phyloP scores from a whole-genome alignment of 2,329 filamentous ascomycete species.

The Talaromyces sp. region DNA sequence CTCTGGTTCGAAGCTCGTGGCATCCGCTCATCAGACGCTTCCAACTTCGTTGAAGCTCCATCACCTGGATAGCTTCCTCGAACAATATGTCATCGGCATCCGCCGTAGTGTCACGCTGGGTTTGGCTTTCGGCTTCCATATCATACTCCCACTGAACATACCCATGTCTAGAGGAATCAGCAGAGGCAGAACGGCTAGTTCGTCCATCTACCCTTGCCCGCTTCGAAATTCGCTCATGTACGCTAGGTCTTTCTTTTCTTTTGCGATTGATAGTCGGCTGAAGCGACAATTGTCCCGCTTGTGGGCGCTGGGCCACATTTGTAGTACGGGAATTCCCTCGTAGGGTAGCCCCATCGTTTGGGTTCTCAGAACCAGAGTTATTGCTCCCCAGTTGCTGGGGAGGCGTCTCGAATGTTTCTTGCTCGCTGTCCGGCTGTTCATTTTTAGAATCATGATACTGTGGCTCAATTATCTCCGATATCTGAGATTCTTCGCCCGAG shows the following conservation, averaged over 20 bases:
- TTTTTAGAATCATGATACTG: conserved; percentile 5
- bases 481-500: not conserved
- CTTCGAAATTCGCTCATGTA: not conserved
- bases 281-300: not conserved
- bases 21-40: not conserved
- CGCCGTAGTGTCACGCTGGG: not conserved
- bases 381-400: not conserved
- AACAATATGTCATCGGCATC: not conserved
- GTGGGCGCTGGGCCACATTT: not conserved
- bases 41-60: conserved; percentile 2
- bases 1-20: not conserved
- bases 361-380: not conserved
- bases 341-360: not conserved
- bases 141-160: conserved; percentile 4
- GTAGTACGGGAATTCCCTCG: not conserved
- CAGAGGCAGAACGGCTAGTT: not conserved
- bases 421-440: not conserved
- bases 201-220: not conserved
- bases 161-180: not conserved
- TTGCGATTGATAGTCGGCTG: not conserved
- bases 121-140: not conserved
- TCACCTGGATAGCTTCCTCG: conserved; percentile 4
- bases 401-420: not conserved
- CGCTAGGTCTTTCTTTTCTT: not conserved
- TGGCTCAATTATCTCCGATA: not conserved